phyloP scores from a whole-genome alignment of 352 stramenopile species.

The Phytophthora fragariae region DNA sequence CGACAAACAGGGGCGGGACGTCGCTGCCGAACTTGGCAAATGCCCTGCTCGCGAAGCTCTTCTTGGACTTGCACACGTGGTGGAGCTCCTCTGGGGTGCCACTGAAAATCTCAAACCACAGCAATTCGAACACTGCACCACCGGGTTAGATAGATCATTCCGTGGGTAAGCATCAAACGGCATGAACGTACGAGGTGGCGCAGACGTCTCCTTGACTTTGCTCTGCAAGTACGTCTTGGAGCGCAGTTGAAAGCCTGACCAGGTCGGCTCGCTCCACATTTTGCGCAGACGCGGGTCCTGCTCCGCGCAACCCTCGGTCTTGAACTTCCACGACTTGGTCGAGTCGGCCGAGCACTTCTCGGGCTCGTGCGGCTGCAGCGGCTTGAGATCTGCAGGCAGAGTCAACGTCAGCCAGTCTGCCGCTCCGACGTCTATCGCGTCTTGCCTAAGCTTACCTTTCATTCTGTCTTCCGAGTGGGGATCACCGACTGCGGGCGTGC shows the following conservation, averaged over 20 bases:
- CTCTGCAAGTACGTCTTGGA: constrained; percentile 77
- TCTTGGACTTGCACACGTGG: constrained; percentile 69
- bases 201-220: constrained; percentile 66
- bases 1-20: constrained; percentile 75
- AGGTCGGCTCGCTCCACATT: constrained; percentile 80
- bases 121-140: constrained; percentile 74
- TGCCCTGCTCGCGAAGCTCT: constrained; percentile 75
- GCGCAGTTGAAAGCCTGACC: constrained; percentile 69
- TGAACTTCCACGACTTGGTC: constrained; percentile 57
- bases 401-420: constrained; percentile 7
- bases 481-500: constrained; percentile 23
- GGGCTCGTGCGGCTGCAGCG: constrained; percentile 31
- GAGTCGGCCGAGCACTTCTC: constrained; percentile 44
- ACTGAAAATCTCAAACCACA: constrained; percentile 87
- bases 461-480: constrained; percentile 17
- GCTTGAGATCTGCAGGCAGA: constrained; percentile 23
- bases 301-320: constrained; percentile 51
- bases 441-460: constrained; percentile 12
- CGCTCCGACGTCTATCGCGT: background rate
- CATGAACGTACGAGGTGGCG: constrained; percentile 63
- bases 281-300: constrained; percentile 59
- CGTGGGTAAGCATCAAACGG: background rate
- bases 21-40: constrained; percentile 70
- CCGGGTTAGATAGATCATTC: background rate
- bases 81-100: constrained; percentile 72